Conservation (phyloP, 805 yeast species). For the Helenozyma baotianmanensis region DNA sequence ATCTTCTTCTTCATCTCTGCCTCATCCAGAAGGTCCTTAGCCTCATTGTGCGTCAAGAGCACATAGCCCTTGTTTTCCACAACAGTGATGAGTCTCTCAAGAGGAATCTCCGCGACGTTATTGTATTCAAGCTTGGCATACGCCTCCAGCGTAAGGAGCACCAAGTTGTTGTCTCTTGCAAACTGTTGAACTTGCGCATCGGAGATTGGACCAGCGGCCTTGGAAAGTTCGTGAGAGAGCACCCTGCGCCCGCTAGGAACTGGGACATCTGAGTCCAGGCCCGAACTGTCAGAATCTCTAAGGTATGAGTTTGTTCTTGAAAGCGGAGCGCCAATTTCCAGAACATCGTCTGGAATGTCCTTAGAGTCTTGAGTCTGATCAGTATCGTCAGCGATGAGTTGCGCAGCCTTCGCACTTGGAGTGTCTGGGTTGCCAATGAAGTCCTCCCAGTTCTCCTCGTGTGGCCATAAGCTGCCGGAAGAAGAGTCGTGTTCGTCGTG, state of each 20-base stretch:
- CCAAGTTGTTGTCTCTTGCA: slow-evolving; percentile 30
- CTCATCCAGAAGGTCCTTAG: slow-evolving; percentile 26
- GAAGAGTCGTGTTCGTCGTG: slow-evolving; percentile 18
- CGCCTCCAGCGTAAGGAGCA: slow-evolving; percentile 26
- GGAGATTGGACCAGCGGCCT: slow-evolving; percentile 11
- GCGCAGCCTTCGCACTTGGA: slow-evolving; percentile 14
- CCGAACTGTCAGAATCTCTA: slow-evolving; percentile 27
- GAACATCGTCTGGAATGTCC: slow-evolving; percentile 8
- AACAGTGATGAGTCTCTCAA: slow-evolving; percentile 20
- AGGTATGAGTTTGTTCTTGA: slow-evolving; percentile 19
- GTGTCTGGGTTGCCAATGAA: slow-evolving; percentile 20
- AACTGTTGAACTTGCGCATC: slow-evolving; percentile 29
- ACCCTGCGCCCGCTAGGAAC: slow-evolving; percentile 7
- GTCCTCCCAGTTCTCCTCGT: slow-evolving; percentile 33
- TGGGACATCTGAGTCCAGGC: slow-evolving; percentile 16
- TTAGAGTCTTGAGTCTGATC: slow-evolving; percentile 1
- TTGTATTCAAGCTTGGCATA: slow-evolving; percentile 27
- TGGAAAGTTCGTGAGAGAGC: slow-evolving; percentile 15
- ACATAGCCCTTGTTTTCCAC: slow-evolving; percentile 25
- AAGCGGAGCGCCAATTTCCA: slow-evolving; percentile 5
- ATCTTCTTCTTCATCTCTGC: slow-evolving; percentile 31
- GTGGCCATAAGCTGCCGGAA: slow-evolving; percentile 13
- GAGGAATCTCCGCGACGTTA: slow-evolving; percentile 19
- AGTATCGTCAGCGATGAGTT: slow-evolving; percentile 13
- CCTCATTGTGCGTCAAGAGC: slow-evolving; percentile 23